Base-by-base conservation (phyloP, 2,329 filamentous ascomycete genomes). In the Beauveria sp. region DNA sequence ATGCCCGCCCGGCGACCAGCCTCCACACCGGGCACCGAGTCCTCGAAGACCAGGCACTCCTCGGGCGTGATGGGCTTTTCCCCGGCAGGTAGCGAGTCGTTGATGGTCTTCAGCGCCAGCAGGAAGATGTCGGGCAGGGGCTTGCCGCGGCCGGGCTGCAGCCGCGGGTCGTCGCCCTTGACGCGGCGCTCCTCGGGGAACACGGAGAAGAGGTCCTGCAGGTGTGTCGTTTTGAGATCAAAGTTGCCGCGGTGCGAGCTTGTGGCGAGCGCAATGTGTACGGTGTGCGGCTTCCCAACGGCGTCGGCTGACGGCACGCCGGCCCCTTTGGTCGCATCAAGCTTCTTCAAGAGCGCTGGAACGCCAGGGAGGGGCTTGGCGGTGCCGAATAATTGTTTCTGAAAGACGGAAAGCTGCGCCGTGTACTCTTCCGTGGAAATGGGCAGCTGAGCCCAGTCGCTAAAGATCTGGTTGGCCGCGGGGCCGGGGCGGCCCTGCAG, bases 11-110 rank as follows among this genome's bases (percentile, higher is more conserved):
- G 85, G 59, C 95, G 81, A 5, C 92, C 95, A 2, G 91, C 86
- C 76, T 99, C 95, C 3, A 97, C 91, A 4, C 95, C 95, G 0
- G 92, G 91, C 1, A 98, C 93, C 51, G 88, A 91, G 74, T 99
- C 95, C 76, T 99, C 95, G 69, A 99, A 98, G 0, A 98, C 95
- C 18, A 99, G 80, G 72, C 95, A 98, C 75, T 98, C 93, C 67
- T 90, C 89, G 0, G 92, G 91, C 60, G 72, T 80, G 65, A 99
- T 88, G 63, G 83, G 77, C 66, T 81, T 77, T 57, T 88, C 86
- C 45, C 84, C 85, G 3, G 80, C 76, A 0, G 79, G 77, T 7
- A 96, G 79, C 18, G 85, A 85, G 49, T 84, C 83, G 75, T 99
- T 99, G 72, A 99, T 88, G 3, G 87, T 90, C 74, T 89, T 80